Evolutionary conservation across 2,329 filamentous ascomycete genomes (phyloP).

Genomic region (Amauroascus niger): DNA sequence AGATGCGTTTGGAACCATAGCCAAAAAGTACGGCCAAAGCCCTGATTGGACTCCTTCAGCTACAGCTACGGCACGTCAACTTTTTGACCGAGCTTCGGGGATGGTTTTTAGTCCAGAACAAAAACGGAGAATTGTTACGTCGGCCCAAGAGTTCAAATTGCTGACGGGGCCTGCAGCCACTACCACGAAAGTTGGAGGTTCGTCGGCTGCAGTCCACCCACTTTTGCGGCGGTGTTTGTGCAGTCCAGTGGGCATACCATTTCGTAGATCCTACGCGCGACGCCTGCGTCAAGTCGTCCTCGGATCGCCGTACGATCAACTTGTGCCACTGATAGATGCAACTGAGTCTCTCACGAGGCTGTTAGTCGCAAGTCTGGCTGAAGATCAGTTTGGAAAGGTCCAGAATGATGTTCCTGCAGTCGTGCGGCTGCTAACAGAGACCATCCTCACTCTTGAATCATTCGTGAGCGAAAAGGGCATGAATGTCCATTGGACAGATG

Average conservation of each 20-base stretch:
- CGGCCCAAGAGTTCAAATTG: conserved; percentile 32
- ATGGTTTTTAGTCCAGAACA: conserved; percentile 33
- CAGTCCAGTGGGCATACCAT: conserved; percentile 53
- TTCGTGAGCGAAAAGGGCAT: conserved; percentile 45
- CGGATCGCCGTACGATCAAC: conserved; percentile 62
- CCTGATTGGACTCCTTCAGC: conserved; percentile 37
- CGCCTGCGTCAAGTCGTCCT: conserved; percentile 59
- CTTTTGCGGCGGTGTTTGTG: conserved; percentile 41
- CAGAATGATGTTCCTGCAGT: conserved; percentile 67
- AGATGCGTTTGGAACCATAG: conserved; percentile 37
- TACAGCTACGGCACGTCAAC: conserved; percentile 30
- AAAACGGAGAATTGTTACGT: conserved; percentile 31
- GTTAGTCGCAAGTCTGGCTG: conserved; percentile 60
- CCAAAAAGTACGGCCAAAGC: conserved; percentile 39
- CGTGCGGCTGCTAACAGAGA: conserved; percentile 60
- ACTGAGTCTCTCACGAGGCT: conserved; percentile 60
- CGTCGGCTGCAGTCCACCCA: conserved; percentile 43
- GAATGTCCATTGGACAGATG: conserved; percentile 69
- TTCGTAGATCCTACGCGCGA: conserved; percentile 59
- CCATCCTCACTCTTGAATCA: conserved; percentile 58
- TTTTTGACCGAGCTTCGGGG: conserved; percentile 32
- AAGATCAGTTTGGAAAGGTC: conserved; percentile 81
- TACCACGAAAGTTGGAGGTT: conserved; percentile 39
- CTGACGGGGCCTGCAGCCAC: conserved; percentile 30
- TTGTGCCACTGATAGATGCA: conserved; percentile 60